A percentile compares a stretch with the other conserved stretches of the same genome.
These are phyloP conservation scores for Mycosphaerella sp. DNA, from an alignment of 2,329 filamentous ascomycete genomes.

Conservation along the genomic window DNA sequence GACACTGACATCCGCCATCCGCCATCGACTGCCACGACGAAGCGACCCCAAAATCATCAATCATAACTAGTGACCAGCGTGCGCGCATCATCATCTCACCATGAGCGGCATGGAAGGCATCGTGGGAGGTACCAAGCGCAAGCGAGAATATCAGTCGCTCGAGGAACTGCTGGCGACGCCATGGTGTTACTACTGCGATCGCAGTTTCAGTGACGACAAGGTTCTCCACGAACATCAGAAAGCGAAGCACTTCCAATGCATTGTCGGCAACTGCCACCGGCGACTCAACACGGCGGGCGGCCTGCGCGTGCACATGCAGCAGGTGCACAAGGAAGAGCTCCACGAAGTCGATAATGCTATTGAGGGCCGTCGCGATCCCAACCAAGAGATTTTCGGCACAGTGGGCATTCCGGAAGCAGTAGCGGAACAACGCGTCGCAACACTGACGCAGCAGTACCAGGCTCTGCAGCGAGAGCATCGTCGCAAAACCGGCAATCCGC, in stretches of 20 bases:
- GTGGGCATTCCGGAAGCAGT: slow-evolving; percentile 89
- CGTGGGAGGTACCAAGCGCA: slow-evolving; percentile 33
- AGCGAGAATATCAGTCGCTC: slow-evolving; percentile 75
- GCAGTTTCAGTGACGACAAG: slow-evolving; percentile 96
- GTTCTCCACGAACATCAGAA: slow-evolving; percentile 96
- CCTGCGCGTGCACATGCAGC: slow-evolving; percentile 93
- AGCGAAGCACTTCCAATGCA: slow-evolving; percentile 98
- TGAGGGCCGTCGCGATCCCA: slow-evolving; percentile 73
- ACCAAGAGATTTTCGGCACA: slow-evolving; percentile 97
- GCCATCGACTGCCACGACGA: not conserved
- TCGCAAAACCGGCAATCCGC: slow-evolving; percentile 75
- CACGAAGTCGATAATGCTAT: slow-evolving; percentile 86
- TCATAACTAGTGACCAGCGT: not conserved
- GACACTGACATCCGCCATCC: not conserved
- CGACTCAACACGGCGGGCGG: slow-evolving; percentile 92
- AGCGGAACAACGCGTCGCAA: slow-evolving; percentile 73
- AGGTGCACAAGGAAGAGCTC: slow-evolving; percentile 93
- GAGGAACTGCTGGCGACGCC: slow-evolving; percentile 82
- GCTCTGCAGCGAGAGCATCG: slow-evolving; percentile 77
- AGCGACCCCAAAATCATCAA: not conserved
- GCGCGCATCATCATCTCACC: too few species aligned
- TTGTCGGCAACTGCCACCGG: slow-evolving; percentile 67
- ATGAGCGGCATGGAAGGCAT: not conserved
- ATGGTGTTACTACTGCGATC: slow-evolving; percentile 99
- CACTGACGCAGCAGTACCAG: slow-evolving; percentile 79